Evolutionary conservation across 2,329 filamentous ascomycete species (phyloP), one percentile per base, ranked within the genome.

Genomic region (Xylariaceae sp.): DNA sequence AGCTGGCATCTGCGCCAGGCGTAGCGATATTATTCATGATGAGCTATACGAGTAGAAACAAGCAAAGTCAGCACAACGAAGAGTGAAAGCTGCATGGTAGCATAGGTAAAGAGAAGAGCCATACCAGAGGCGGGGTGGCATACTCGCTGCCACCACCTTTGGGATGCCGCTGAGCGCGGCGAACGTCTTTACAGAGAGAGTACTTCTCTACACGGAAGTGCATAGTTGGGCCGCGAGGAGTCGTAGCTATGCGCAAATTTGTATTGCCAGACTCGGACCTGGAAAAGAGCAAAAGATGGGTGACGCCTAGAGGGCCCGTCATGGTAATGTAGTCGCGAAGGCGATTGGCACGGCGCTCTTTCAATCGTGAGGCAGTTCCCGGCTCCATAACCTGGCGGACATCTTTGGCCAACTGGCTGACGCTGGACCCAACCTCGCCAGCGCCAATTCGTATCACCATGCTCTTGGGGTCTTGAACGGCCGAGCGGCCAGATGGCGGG

Each of bases 381-480:
- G 93, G 93, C 66, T 97, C 89, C 89, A 98, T 95, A 70, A 97
- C 91, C 41, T 77, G 76, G 55, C 93, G 83, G 44, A 97, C 87
- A 69, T 98, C 93, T 54, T 86, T 83, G 17, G 91, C 90, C 54
- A 98, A 73, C 68, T 97, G 90, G 63, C 85, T 91, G 56, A 98
- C 79, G 63, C 87, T 95, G 45, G 88, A 81, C 43, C 93, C 93
- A 39, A 98, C 89, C 62, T 96, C 88, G 57, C 89, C 87, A 55
- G 90, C 91, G 56, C 93, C 93, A 57, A 96, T 90, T 54, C 93
- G 87, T 65, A 98, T 95, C 44, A 98, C 91, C 91, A 98, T 96
- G 63, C 86, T 94, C 75, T 96, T 96, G 26, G 93, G 93, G 38
- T 82, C 76, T 50, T 82, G 80, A 39, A 77, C 74, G 18, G 81